phyloP scores from a whole-genome alignment of 305 asterid genomes.

The Fraxinus sp. region DNA sequence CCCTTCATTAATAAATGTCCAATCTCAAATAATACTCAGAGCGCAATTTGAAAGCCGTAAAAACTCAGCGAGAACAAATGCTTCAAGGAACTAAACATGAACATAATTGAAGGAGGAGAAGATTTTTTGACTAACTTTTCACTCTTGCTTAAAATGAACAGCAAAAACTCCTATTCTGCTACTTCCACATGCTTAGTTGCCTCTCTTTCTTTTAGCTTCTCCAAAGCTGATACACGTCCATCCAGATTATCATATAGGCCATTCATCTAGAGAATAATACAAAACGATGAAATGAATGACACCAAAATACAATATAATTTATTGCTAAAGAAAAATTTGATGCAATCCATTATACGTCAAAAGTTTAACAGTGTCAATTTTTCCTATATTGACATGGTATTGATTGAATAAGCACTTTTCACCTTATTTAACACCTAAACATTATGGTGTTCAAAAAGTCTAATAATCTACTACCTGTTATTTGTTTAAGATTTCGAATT shows the following conservation, averaged over 20 bases:
- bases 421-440: not conserved
- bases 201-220: not conserved
- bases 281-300: not conserved
- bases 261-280: not conserved
- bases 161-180: not conserved
- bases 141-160: not conserved
- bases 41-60: not conserved
- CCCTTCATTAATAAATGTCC: not conserved
- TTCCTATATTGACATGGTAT: not conserved
- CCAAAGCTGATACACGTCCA: not conserved
- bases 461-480: not conserved
- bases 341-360: not conserved
- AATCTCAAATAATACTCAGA: not conserved
- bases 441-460: not conserved
- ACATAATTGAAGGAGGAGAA: not conserved
- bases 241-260: not conserved
- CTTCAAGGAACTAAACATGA: not conserved
- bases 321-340: not conserved
- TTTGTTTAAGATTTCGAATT: not conserved
- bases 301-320: not conserved
- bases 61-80: not conserved
- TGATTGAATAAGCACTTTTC: not conserved
- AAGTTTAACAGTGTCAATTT: not conserved
- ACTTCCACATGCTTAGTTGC: not conserved
- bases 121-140: not conserved